phyloP scores from a whole-genome alignment of 2,329 filamentous ascomycete genomes.

The Stagonosporopsis tanaceti region DNA sequence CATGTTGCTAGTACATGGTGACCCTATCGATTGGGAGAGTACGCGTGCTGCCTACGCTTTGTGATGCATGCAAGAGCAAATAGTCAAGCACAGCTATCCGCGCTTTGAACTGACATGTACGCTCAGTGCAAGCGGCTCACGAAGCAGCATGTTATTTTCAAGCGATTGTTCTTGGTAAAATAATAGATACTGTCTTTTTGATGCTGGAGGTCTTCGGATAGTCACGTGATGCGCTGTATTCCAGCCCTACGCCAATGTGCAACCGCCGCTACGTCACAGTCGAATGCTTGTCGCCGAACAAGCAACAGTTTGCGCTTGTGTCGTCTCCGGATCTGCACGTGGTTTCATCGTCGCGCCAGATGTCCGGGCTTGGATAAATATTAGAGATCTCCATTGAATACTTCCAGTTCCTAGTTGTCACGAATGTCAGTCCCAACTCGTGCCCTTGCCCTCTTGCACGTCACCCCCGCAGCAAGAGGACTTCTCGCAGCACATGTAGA shows the following conservation, averaged over 20 bases:
- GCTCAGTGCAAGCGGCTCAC: too few relatives aligned
- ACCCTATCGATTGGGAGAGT: too few relatives aligned
- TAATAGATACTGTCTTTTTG: too few relatives aligned
- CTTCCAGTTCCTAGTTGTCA: background rate
- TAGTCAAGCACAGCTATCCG: too few relatives aligned
- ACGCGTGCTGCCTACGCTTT: too few relatives aligned
- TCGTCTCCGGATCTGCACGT: background rate
- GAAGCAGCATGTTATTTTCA: too few relatives aligned
- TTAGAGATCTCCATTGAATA: background rate
- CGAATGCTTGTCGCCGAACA: background rate
- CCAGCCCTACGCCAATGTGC: background rate
- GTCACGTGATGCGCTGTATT: constrained; percentile 24
- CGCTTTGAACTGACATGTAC: too few relatives aligned
- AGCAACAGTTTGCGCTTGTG: background rate
- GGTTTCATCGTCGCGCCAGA: background rate
- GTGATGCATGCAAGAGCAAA: too few relatives aligned
- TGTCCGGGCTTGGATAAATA: background rate
- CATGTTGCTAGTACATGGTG: too few relatives aligned
- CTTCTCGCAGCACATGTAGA: background rate
- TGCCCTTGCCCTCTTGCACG: background rate
- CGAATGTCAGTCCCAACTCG: background rate
- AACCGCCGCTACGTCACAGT: background rate
- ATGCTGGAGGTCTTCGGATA: too few relatives aligned
- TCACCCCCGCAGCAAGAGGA: background rate
- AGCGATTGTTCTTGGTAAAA: too few relatives aligned